Percentiles rank a stretch among this genome's conserved stretches.
phyloP scores from a whole-genome alignment of 1,139 yeast genomes.

The Pichia cactophila region DNA sequence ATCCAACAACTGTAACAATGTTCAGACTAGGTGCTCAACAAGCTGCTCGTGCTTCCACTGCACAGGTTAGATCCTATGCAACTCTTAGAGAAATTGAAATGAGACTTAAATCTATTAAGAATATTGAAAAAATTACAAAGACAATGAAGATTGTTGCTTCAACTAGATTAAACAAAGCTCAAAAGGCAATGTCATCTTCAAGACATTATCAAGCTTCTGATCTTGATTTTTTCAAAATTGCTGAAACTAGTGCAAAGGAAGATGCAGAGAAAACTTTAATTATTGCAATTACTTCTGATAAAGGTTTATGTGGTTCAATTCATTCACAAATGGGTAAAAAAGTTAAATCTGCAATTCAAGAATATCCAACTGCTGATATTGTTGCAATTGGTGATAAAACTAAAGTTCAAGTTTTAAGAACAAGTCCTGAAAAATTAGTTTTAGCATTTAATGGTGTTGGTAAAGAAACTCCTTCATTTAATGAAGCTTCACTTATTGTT shows the following conservation, averaged over 20 bases:
- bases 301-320: slow-evolving; percentile 97
- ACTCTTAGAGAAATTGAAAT: slow-evolving; percentile 97
- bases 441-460: slow-evolving; percentile 86
- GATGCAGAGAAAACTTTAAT: slow-evolving; percentile 59
- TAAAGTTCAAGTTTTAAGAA: slow-evolving; percentile 81
- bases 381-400: slow-evolving; percentile 93
- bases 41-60: slow-evolving; percentile 44
- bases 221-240: slow-evolving; percentile 67
- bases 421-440: slow-evolving; percentile 60
- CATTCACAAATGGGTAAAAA: slow-evolving; percentile 91
- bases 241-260: slow-evolving; percentile 58
- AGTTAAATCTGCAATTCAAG: slow-evolving; percentile 62
- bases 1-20: slow-evolving; percentile 31
- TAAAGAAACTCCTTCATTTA: slow-evolving; percentile 92
- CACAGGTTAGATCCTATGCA: slow-evolving; percentile 68
- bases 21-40: slow-evolving; percentile 60
- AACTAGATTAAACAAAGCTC: slow-evolving; percentile 92
- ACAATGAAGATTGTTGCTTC: slow-evolving; percentile 99
- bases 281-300: slow-evolving; percentile 89
- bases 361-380: slow-evolving; percentile 65
- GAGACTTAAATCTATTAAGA: slow-evolving; percentile 96
- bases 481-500: slow-evolving; percentile 82
- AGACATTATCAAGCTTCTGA: slow-evolving; percentile 81
- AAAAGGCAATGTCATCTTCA: slow-evolving; percentile 87
- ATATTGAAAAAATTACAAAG: slow-evolving; percentile 98